phyloP scores from a whole-genome alignment of 2,329 filamentous ascomycete genomes.

The Curvularia sp. region DNA sequence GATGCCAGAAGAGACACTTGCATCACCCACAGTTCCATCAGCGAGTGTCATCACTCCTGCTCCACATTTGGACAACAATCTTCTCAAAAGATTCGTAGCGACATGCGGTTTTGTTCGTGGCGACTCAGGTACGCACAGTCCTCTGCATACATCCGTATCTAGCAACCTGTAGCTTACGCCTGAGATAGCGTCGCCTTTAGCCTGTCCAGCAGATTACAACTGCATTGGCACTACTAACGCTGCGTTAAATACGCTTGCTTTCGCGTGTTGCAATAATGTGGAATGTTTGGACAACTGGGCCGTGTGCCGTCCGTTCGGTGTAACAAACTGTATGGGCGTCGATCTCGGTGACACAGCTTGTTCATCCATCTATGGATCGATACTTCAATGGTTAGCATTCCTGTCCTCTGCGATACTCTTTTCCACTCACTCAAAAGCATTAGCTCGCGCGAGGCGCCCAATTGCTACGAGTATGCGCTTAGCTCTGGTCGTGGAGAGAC shows the following conservation, averaged over 20 bases:
- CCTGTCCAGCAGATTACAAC: constrained; percentile 15
- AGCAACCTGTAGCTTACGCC: background rate
- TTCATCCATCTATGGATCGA: constrained; percentile 8
- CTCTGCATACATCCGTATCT: background rate
- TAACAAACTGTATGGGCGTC: constrained; percentile 7
- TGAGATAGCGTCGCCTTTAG: constrained; percentile 11
- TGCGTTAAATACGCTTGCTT: background rate
- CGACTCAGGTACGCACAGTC: constrained; percentile 14
- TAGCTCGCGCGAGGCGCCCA: constrained; percentile 11
- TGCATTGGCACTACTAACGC: background rate
- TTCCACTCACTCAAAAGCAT: background rate
- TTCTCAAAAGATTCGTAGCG: constrained; percentile 15
- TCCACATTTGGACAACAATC: background rate
- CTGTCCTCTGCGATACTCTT: too few species aligned
- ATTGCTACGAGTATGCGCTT: constrained; percentile 12
- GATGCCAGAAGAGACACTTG: background rate
- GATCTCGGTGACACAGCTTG: constrained; percentile 1
- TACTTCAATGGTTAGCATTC: constrained; percentile 10
- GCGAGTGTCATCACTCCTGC: constrained; percentile 15
- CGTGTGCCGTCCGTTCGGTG: constrained; percentile 9
- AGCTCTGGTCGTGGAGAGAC: constrained; percentile 1
- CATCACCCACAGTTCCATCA: background rate
- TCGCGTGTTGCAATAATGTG: constrained; percentile 16
- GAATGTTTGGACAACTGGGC: constrained; percentile 11
- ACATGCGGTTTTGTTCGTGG: constrained; percentile 18